These are phyloP conservation scores for Dactylellina sp. DNA, from an alignment of 2,329 filamentous ascomycete species.

Conservation along the genomic window DNA sequence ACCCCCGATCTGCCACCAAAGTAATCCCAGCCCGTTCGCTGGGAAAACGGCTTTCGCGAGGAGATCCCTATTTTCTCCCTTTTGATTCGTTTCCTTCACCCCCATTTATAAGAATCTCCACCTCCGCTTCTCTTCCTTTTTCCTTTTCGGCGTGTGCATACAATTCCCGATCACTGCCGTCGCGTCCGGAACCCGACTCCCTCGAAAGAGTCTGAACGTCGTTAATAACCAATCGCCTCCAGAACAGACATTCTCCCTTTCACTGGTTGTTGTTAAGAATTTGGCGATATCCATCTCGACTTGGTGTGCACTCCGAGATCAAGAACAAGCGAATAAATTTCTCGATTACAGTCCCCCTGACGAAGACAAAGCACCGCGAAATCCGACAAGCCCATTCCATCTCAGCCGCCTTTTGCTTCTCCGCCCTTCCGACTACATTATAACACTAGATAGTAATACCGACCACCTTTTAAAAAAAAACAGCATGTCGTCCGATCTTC, in stretches of 20 bases:
- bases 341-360: slow-evolving; percentile 21
- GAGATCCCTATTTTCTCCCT: slow-evolving; percentile 56
- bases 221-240: slow-evolving; percentile 53
- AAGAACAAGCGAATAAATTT: slow-evolving; percentile 29
- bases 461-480: slow-evolving; percentile 6
- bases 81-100: slow-evolving; percentile 55
- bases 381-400: slow-evolving; percentile 24
- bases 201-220: slow-evolving; percentile 17
- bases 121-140: slow-evolving; percentile 45
- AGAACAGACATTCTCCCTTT: slow-evolving; percentile 22
- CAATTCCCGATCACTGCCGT: slow-evolving; percentile 42
- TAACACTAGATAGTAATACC: slow-evolving; percentile 10
- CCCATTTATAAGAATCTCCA: slow-evolving; percentile 56
- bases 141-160: slow-evolving; percentile 6
- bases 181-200: slow-evolving; percentile 50
- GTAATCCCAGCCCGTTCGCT: slow-evolving; percentile 50
- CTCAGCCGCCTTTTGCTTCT: background rate
- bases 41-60: slow-evolving; percentile 57
- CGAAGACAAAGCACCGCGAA: slow-evolving; percentile 32
- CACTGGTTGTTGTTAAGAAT: slow-evolving; percentile 12
- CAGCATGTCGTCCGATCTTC: slow-evolving; percentile 64
- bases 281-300: slow-evolving; percentile 31
- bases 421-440: background rate
- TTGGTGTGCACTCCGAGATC: slow-evolving; percentile 22
- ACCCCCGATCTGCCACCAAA: slow-evolving; percentile 57